Evolutionary conservation across 371 early-diverging fungal genomes (phyloP).

Genomic region (Syncephalastrum racemosum): DNA sequence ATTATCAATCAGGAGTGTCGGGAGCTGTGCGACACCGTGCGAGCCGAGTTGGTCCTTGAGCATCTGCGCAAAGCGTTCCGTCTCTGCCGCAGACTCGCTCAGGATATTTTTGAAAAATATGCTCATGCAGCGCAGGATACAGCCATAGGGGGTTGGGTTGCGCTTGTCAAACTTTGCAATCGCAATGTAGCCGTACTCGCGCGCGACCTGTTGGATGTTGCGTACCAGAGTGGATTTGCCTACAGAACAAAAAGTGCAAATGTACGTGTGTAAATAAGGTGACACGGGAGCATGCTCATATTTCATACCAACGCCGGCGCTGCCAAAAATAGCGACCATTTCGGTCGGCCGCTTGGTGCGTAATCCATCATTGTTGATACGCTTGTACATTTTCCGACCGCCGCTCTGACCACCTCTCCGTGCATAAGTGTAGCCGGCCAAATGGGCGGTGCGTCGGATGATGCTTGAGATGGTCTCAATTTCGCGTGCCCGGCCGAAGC

Average conservation of each 20-base stretch:
- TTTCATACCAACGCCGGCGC: constrained; percentile 32
- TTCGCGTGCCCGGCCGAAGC: constrained; percentile 49
- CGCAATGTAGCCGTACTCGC: constrained; percentile 48
- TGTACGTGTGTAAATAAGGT: too few species aligned
- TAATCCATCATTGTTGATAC: constrained; percentile 9
- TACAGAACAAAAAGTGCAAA: not conserved
- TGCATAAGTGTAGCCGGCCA: constrained; percentile 23
- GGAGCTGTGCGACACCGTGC: constrained; percentile 32
- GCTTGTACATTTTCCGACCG: not conserved
- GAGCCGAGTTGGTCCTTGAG: constrained; percentile 37
- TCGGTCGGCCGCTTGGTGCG: constrained; percentile 34
- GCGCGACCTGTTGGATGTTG: constrained; percentile 38
- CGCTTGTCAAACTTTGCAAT: constrained; percentile 44
- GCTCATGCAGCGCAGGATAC: constrained; percentile 41
- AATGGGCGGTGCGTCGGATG: constrained; percentile 37
- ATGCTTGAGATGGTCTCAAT: constrained; percentile 33
- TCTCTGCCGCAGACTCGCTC: constrained; percentile 27
- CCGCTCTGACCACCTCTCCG: constrained; percentile 9
- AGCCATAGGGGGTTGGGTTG: constrained; percentile 48
- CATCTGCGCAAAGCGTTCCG: constrained; percentile 39
- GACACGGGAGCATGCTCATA: not conserved
- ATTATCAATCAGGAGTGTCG: constrained; percentile 39
- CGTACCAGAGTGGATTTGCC: constrained; percentile 47
- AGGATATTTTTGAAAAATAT: constrained; percentile 42
- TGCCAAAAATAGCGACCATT: constrained; percentile 44